Evolutionary conservation across 306 rosid genomes (phyloP), one percentile per base, ranked within the genome.

Genomic region (Luffa aegyptiaca): DNA sequence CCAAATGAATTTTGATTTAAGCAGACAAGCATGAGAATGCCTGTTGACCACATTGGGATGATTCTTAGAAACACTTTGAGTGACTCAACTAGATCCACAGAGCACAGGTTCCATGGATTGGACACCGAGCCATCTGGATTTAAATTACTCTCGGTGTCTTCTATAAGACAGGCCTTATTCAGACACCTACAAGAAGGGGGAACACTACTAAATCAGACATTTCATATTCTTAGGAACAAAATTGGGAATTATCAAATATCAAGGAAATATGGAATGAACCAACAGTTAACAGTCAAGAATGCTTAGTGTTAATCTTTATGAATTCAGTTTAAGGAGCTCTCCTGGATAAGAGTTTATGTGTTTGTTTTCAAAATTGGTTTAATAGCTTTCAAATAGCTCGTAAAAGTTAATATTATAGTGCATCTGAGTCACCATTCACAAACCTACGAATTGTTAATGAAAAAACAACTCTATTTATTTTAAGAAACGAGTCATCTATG

Each of bases 91-190:
- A 53, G 79, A 12, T 55, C 49, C 45, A 75, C 65, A 53, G 64
- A 51, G 65, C 79, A 75, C 9, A 75, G 44, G 35, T 75, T 75
- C 79, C 79, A 75, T 75, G 79, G 42, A 73, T 73, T 48, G 31
- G 59, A 73, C 16, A 73, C 41, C 31, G 59, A 73, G 9, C 61
- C 77, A 31, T 73, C 77, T 73, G 58, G 79, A 57, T 55, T 75
- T 52, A 75, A 75, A 55, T 52, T 21, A 14, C 39, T 53, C 48
- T 75, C 79, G 2, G 31, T 14, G 37, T 75, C 64, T 55, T 21
- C 17, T 6, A 75, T 37, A 52, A 75, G 57, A 57, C 65, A 75
- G 9, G 79, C 79, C 55, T 55, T 55, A 53, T 75, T 75, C 41
- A 75, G 64, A 75, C 63, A 75, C 61, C 77, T 73, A 31, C 41